Evolutionary conservation across 441 rosid species (phyloP), one percentile per base, ranked within the genome.

Genomic region (Populus hybrid): DNA sequence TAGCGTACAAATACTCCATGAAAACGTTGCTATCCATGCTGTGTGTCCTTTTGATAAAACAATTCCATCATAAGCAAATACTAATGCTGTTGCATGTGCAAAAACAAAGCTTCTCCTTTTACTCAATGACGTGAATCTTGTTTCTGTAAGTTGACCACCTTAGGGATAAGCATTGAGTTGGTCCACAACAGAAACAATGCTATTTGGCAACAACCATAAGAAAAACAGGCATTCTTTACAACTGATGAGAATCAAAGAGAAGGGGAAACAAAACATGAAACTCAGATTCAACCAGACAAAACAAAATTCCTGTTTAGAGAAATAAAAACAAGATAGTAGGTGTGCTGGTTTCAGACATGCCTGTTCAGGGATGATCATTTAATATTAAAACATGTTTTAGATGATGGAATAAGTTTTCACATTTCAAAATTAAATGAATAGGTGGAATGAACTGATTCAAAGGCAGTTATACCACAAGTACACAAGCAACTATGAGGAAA

Each of bases 41-140:
- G n/a, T 59, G 4, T 31, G 61, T 59, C 68, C 7, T 59, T 67
- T 33, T 33, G 28, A n/a, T 64, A 23, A 24, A 71, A 53, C 74
- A 71, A 50, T 67, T 45, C 53, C 72, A 66, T 64, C 31, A 29
- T 31, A 20, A 66, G 38, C 77, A 64, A 74, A 26, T 21, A 64
- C 31, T 9, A 36, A 14, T 42, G 5, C 35, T 33, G 12, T 18
- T 21, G 10, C 68, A 35, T 31, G 53, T 14, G n/a, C 12, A 66
- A 28, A 75, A 75, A 75, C 31, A 69, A n/a, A 75, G 68, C 6
- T 42, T 36, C 26, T 66, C 20, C 42, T 28, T 42, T 28, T 4
- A 53, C 59, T 42, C 28, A 4, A 18, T 50, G 36, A 31, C 5
- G 24, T 20, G 28, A 42, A 40, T 40, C 64, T 38, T 64, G 78